Evolutionary conservation across 1,139 yeast genomes (phyloP), one percentile per base, ranked within the genome.

Genomic region (Magnusiomyces clavatus): DNA sequence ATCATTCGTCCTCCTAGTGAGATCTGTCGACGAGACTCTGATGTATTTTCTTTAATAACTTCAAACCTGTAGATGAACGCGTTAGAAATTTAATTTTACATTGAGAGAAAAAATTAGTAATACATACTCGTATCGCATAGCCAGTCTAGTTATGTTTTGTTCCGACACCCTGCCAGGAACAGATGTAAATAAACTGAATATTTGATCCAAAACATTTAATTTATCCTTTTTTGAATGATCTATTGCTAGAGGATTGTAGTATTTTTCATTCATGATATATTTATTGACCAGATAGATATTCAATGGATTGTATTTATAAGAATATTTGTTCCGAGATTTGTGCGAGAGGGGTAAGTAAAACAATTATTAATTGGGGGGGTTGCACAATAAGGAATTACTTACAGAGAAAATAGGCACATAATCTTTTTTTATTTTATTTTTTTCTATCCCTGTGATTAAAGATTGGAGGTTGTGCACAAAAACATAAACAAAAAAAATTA

Each of bases 1-100:
- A 68, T 63, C 36, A 69, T 65, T 10, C 67, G 61, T 2, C 72
- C 72, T 2, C 70, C 66, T 4, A 69, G 57, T 35, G 71, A 66
- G 19, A 69, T 55, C 17, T 71, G 58, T 44, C 61, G 61, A 8
- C 64, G 65, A 6, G 56, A 51, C 16, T 52, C 58, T 6, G 60
- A 56, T 6, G 60, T 49, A 13, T 51, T 52, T 36, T 65, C 69
- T 49, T 68, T 71, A 52, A 68, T 68, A 3, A 67, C 61, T 51
- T 69, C 72, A 46, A 69, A 66, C 46, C 54, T 58, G 44, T 11
- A 54, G 43, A 11, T 14, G 14, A 39, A 39, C n/a, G 14, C n/a
- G 47, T 44, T 44, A 44, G 35, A 19, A 31, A 11, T 16, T 6
- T 13, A 2, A 14, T 57, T 17, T 20, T 24, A 37, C 8, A 20